phyloP scores from a whole-genome alignment of 1,284 basidiomycete genomes.

The Thecaphora thlaspeos region DNA sequence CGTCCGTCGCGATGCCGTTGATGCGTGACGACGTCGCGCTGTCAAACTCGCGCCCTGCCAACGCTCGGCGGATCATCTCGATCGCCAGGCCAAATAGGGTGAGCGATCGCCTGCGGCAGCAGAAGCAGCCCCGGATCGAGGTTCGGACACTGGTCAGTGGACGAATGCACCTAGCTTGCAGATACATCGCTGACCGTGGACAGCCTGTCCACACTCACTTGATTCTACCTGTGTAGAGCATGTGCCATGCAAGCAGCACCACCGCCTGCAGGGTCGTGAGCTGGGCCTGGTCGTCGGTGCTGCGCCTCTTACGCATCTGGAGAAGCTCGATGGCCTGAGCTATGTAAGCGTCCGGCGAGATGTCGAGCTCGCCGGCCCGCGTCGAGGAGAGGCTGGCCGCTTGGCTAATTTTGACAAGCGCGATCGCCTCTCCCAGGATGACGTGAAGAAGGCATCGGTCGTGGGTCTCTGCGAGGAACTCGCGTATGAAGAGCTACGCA shows the following conservation, averaged over 20 bases:
- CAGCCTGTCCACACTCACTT: constrained; percentile 9
- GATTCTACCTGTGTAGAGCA: constrained; percentile 9
- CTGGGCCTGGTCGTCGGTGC: background rate
- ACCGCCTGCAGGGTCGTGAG: background rate
- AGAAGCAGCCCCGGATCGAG: too few species aligned
- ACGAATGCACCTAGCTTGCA: too few species aligned
- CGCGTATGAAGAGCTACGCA: constrained; percentile 5
- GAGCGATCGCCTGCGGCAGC: background rate
- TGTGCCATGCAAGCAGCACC: constrained; percentile 32
- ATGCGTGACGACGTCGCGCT: background rate
- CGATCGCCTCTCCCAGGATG: constrained; percentile 6
- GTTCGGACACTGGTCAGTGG: too few species aligned
- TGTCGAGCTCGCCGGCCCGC: background rate
- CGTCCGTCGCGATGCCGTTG: constrained; percentile 15
- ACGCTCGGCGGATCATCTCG: background rate
- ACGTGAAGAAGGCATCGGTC: constrained; percentile 8
- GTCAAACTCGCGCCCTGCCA: background rate
- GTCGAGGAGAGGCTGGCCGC: background rate
- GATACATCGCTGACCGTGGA: too few species aligned
- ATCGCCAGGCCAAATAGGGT: background rate
- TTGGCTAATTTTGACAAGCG: background rate
- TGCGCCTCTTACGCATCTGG: background rate
- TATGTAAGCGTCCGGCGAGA: background rate
- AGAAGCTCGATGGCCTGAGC: background rate
- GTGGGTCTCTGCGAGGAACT: background rate